Percentiles rank a stretch among this genome's conserved stretches.
phyloP scores from a whole-genome alignment of 768 basidiomycete genomes.

The Phylloporus rhodoxanthus region DNA sequence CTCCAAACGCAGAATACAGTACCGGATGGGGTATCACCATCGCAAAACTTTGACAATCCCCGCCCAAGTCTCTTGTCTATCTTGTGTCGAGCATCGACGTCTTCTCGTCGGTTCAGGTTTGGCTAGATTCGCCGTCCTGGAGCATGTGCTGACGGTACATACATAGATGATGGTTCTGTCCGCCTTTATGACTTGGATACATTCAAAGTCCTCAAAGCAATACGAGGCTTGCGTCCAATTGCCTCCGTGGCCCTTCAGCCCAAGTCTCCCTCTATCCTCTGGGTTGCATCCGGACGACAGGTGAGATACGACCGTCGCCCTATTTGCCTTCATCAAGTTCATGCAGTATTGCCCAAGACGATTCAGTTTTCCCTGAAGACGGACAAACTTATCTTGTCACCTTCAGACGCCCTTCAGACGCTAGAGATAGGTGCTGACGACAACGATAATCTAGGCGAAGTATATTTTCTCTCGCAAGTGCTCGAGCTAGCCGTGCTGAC shows the following conservation, averaged over 20 bases:
- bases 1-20: neutral
- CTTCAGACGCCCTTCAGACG: constrained; percentile 41
- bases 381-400: constrained; percentile 47
- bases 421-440: constrained; percentile 47
- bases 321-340: neutral
- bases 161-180: constrained; percentile 63
- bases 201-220: constrained; percentile 56
- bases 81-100: constrained; percentile 42
- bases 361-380: constrained; percentile 42
- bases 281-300: constrained; percentile 60
- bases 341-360: constrained; percentile 8
- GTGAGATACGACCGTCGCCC: constrained; percentile 30
- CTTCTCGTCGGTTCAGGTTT: constrained; percentile 62
- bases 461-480: constrained; percentile 23
- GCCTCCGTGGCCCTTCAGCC: constrained; percentile 53
- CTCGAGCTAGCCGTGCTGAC: constrained; percentile 23
- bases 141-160: neutral
- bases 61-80: constrained; percentile 48
- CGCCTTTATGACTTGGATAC: constrained; percentile 59
- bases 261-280: constrained; percentile 42
- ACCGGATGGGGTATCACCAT: constrained; percentile 5
- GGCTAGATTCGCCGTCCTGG: constrained; percentile 4
- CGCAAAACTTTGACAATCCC: constrained; percentile 36
- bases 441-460: constrained; percentile 66
- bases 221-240: constrained; percentile 55